Evolutionary conservation across 2,329 filamentous ascomycete species (phyloP), one percentile per base, ranked within the genome.

Genomic region (Talaromyces sp.): DNA sequence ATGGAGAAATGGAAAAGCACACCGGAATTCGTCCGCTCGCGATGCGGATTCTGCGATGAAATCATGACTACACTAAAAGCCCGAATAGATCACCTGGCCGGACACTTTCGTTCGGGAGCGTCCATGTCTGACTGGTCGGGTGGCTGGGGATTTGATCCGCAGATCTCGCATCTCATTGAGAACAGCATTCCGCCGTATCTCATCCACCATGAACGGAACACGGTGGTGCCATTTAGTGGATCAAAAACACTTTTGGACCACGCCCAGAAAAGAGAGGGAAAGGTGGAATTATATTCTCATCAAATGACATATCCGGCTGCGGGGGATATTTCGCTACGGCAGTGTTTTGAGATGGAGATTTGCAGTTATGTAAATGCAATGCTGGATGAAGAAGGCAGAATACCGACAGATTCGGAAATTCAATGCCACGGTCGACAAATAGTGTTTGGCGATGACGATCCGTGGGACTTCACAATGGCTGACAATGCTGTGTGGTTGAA

Each of bases 1-100:
- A 83, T 85, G 79, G 80, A 84, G 8, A 71, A 69, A 11, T 85
- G 83, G 83, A 83, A 83, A 65, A 77, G 77, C 10, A 77, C 79
- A 32, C 78, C 78, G 0, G 75, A 77, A 31, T 77, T 77, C 58
- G 78, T 85, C 69, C 81, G 79, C 43, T 70, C 69, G 2, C 59
- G 67, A 5, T 74, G 72, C 50, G 72, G 72, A 17, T 74, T 74
- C 61, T 74, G 72, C 60, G 64, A 65, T 8, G 68, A 61, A 56
- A 63, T 54, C 29, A 72, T 69, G 62, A 65, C 61, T n/a, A 71
- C 66, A 5, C 74, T 66, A 68, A 65, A 62, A 59, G 67, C 68
- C 10, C 65, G 74, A 9, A 71, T 70, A 7, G 73, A 76, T 57
- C 75, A 77, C 64, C 62, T 77, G n/a, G 74, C 75, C 26, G 66